Evolutionary conservation across 371 early-diverging fungal genomes (phyloP), one percentile per base, ranked within the genome.

Genomic region (Conidiobolus incongruus): DNA sequence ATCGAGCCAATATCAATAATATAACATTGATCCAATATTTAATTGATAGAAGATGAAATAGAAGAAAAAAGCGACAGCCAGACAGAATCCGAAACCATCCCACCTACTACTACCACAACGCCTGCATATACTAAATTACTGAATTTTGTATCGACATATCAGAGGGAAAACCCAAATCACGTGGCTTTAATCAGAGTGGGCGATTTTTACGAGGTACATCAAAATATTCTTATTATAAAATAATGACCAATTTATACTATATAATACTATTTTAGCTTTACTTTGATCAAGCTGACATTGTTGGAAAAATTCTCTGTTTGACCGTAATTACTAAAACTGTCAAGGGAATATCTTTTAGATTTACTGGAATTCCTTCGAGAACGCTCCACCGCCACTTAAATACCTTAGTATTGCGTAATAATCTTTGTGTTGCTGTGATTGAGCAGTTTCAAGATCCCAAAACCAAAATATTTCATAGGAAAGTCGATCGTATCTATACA

Each of bases 181-280:
- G 75, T 89, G 10, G 56, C 89, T 2, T 62, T 91, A 16, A 70
- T 79, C n/a, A 79, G 87, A 51, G 89, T 91, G 10, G 95, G 95
- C 15, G 78, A 79, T 38, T 91, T 94, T 52, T 94, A 84, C 50
- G 95, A 94, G 65, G 73, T 75, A 66, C 40, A 8, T 41, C 30
- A n/a, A 13, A n/a, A 34, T 33, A 40, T 35, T 47, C 40, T 10
- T 40, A 28, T 26, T 22, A 35, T 4, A 22, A 16, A 0, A n/a
- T n/a, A n/a, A n/a, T n/a, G n/a, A n/a, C n/a, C n/a, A n/a, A n/a
- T n/a, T n/a, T 26, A 21, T 21, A 20, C 24, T 46, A 42, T 29
- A 22, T 50, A 26, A 26, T 37, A 33, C 28, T 19, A 30, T 22
- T 20, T 8, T 44, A 72, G 73, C 47, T 79, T n/a, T 84, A 81